A percentile compares a stretch with the other conserved stretches of the same genome.
These are phyloP conservation scores for Thermomucor indicae-seudaticae DNA, from an alignment of 371 early-diverging fungal genomes.

Conservation along the genomic window DNA sequence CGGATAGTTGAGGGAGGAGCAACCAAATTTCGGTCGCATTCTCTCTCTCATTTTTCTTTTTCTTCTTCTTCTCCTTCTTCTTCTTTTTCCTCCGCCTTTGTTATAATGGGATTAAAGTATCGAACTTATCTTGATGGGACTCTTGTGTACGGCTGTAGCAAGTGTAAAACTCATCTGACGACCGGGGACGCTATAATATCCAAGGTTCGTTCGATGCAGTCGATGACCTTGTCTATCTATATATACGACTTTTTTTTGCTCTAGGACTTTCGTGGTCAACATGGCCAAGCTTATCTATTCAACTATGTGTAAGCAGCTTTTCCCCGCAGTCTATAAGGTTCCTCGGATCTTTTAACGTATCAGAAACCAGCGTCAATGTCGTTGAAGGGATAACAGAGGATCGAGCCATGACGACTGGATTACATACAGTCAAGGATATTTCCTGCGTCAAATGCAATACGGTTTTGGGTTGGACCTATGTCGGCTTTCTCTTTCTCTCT, in stretches of 20 bases:
- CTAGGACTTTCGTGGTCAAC: slow-evolving; percentile 64
- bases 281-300: slow-evolving; percentile 67
- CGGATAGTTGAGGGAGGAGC: no score
- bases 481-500: no score
- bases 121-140: slow-evolving; percentile 52
- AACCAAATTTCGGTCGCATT: no score
- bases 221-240: no score
- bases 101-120: slow-evolving; percentile 57
- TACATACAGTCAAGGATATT: slow-evolving; percentile 66
- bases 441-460: slow-evolving; percentile 55
- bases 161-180: slow-evolving; percentile 73
- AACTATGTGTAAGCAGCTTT: slow-evolving; percentile 53
- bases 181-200: slow-evolving; percentile 64
- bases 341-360: neutral
- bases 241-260: no score
- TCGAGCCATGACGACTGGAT: slow-evolving; percentile 66
- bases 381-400: slow-evolving; percentile 53
- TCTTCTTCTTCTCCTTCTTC: neutral
- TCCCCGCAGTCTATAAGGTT: no score
- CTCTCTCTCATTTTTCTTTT: neutral
- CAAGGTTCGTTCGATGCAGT: no score
- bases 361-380: slow-evolving; percentile 55
- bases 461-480: slow-evolving; percentile 72
- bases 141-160: slow-evolving; percentile 58
- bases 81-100: neutral